Evolutionary conservation across 305 asterid species (phyloP).

Genomic region (Fraxinus albicans): DNA sequence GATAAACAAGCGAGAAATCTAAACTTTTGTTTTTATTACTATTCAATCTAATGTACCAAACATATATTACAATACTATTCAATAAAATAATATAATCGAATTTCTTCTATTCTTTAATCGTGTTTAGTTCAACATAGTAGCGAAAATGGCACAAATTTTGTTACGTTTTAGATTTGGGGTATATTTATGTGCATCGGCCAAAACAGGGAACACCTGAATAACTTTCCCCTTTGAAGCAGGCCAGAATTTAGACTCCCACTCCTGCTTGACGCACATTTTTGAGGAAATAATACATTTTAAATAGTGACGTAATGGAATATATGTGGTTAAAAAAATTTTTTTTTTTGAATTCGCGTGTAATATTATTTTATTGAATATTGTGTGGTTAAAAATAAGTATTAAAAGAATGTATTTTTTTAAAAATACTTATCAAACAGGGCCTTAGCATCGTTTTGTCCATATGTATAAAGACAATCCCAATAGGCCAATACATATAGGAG

Average conservation of each 20-base stretch:
- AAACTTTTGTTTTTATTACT: not conserved
- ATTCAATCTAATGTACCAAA: not conserved
- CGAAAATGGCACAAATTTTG: not conserved
- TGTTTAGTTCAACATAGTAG: not conserved
- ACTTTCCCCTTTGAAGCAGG: conserved; percentile 30
- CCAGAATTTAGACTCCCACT: conserved; percentile 39
- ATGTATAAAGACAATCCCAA: conserved; percentile 26
- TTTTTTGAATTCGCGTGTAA: too few species aligned
- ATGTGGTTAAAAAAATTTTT: too few species aligned
- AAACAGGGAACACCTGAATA: conserved; percentile 31
- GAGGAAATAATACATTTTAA: too few species aligned
- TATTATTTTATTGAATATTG: too few species aligned
- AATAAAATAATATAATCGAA: not conserved
- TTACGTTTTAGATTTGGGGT: conserved; percentile 12
- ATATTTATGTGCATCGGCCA: conserved; percentile 7
- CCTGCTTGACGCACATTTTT: too few species aligned
- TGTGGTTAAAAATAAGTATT: too few species aligned
- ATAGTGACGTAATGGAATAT: too few species aligned
- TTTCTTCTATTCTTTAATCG: not conserved
- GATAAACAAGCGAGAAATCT: not conserved
- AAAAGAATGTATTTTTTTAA: too few species aligned
- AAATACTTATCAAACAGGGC: too few species aligned
- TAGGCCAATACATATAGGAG: conserved; percentile 17
- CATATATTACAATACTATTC: not conserved
- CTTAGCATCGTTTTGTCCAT: conserved; percentile 38